Percentiles rank a stretch among this genome's conserved stretches.
These are phyloP conservation scores for Thalassiosira ordinaria DNA, from an alignment of 352 stramenopile species.

Conservation along the genomic window DNA sequence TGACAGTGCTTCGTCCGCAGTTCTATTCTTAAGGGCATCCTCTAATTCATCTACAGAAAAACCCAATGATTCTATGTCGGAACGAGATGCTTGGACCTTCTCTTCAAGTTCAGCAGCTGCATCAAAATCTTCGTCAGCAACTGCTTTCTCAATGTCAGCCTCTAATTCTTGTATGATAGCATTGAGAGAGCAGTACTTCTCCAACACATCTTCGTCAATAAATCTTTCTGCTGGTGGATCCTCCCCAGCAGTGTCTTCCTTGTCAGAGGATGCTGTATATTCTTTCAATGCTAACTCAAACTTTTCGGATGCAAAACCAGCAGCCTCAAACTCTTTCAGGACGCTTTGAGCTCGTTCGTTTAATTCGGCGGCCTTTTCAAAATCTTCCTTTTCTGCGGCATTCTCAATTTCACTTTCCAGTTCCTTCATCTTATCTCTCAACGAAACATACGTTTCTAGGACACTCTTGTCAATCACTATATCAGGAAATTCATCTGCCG, in stretches of 20 bases:
- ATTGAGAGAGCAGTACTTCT: slow-evolving; percentile 58
- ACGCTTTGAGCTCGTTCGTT: slow-evolving; percentile 62
- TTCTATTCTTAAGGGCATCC: slow-evolving; percentile 45
- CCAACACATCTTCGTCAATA: slow-evolving; percentile 47
- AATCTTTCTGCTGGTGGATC: slow-evolving; percentile 4
- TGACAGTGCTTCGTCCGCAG: background rate
- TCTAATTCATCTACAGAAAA: slow-evolving; percentile 73
- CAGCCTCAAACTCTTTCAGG: slow-evolving; percentile 51
- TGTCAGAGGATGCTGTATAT: slow-evolving; percentile 13
- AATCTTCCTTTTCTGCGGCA: slow-evolving; percentile 69
- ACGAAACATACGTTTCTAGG: slow-evolving; percentile 16
- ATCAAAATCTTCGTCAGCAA: slow-evolving; percentile 74
- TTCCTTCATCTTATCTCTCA: slow-evolving; percentile 22
- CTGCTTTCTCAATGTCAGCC: slow-evolving; percentile 63
- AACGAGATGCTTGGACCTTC: slow-evolving; percentile 53
- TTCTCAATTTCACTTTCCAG: slow-evolving; percentile 61
- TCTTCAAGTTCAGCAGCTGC: slow-evolving; percentile 75
- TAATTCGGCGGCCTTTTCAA: slow-evolving; percentile 63
- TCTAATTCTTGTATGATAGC: slow-evolving; percentile 57
- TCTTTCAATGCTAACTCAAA: slow-evolving; percentile 25
- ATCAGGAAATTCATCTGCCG: slow-evolving; percentile 22
- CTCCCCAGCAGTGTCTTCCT: background rate
- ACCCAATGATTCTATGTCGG: slow-evolving; percentile 64
- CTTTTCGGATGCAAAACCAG: slow-evolving; percentile 52
- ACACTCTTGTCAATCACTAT: slow-evolving; percentile 18